Evolutionary conservation across 176 grass and related monocot species (phyloP).

Genomic region (barley (Hordeum vulgare)): DNA sequence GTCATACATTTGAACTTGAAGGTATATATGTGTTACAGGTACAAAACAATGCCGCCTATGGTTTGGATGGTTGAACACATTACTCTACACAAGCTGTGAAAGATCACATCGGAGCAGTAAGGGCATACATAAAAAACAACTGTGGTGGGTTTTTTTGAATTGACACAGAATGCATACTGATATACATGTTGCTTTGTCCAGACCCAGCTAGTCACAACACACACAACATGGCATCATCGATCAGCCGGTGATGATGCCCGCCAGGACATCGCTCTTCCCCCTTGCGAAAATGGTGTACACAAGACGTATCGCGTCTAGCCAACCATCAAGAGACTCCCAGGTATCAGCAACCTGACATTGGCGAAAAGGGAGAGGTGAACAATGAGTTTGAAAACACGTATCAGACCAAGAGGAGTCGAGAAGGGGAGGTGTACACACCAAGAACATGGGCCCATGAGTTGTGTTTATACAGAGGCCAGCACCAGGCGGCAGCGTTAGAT

Average conservation of each 20-base stretch:
- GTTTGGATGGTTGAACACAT: neutral
- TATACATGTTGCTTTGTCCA: neutral
- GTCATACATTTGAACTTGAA: neutral
- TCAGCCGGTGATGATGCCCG: slow-evolving; percentile 66
- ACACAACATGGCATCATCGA: neutral
- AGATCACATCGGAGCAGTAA: neutral
- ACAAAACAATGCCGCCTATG: neutral
- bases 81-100: slow-evolving; percentile 14
- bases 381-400: neutral
- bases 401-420: neutral
- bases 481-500: slow-evolving; percentile 64
- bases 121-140: neutral
- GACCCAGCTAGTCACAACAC: neutral
- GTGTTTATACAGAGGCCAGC: slow-evolving; percentile 70
- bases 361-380: neutral
- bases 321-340: slow-evolving; percentile 65
- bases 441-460: slow-evolving; percentile 44
- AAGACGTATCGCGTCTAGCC: slow-evolving; percentile 68
- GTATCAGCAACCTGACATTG: slow-evolving; percentile 57
- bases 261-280: slow-evolving; percentile 61
- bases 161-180: neutral
- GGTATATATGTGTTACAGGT: neutral
- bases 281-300: slow-evolving; percentile 74
- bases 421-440: slow-evolving; percentile 31
- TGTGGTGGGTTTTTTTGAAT: neutral